Conservation (phyloP, 2,329 filamentous ascomycete genomes). For the Phaeosphaeriaceae sp. region DNA sequence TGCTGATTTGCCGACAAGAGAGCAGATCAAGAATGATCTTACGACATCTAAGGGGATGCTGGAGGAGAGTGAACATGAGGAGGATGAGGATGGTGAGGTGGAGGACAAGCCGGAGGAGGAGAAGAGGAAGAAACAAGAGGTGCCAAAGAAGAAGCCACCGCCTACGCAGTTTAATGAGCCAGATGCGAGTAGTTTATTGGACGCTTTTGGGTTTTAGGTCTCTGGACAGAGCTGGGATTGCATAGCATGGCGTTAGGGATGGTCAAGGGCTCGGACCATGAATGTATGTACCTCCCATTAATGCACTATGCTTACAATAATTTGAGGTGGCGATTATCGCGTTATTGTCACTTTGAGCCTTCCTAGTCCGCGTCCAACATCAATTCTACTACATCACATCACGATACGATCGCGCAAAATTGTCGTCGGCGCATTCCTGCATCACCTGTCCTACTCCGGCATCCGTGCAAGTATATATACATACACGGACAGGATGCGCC, state of each 20-base stretch:
- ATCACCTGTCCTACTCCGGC: too few relatives aligned
- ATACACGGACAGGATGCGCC: too few relatives aligned
- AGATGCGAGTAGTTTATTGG: constrained; percentile 84
- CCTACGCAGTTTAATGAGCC: constrained; percentile 90
- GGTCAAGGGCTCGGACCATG: background rate
- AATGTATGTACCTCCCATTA: background rate
- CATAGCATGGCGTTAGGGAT: constrained; percentile 7
- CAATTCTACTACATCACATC: too few relatives aligned
- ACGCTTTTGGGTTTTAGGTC: constrained; percentile 85
- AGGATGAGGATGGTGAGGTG: constrained; percentile 53
- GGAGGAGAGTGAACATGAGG: constrained; percentile 43
- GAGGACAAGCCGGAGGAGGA: constrained; percentile 36
- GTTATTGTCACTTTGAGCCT: too few relatives aligned
- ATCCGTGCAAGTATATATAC: too few relatives aligned
- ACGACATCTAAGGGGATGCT: constrained; percentile 20
- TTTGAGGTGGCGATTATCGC: background rate
- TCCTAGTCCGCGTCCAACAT: too few relatives aligned
- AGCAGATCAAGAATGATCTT: constrained; percentile 31
- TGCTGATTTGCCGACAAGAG: constrained; percentile 67
- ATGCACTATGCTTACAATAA: background rate
- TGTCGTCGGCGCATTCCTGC: too few relatives aligned
- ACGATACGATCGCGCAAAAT: too few relatives aligned
- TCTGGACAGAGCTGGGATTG: background rate
- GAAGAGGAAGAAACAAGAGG: constrained; percentile 39
- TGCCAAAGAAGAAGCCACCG: constrained; percentile 59